Evolutionary conservation across 768 basidiomycete genomes (phyloP).

Genomic region (Dictyophora rubrovolvata): DNA sequence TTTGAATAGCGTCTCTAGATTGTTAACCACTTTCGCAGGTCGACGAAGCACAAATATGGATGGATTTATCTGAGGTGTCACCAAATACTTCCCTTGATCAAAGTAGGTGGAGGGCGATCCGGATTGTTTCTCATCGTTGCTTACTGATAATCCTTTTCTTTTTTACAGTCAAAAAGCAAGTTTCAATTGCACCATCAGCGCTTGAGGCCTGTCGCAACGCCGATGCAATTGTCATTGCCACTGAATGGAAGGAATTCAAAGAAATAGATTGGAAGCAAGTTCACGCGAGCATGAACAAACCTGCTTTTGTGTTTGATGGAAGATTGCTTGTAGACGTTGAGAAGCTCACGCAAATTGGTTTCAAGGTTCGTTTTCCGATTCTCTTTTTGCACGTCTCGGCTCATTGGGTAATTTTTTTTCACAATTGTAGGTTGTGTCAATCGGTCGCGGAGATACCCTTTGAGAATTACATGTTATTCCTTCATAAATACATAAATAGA

Average conservation of each 20-base stretch:
- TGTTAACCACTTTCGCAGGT: constrained; percentile 28
- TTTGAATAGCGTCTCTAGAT: no score
- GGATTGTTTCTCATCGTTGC: neutral
- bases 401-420: neutral
- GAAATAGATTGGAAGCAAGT: constrained; percentile 84
- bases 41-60: constrained; percentile 77
- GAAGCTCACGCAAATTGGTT: constrained; percentile 76
- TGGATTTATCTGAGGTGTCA: constrained; percentile 59
- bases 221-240: constrained; percentile 92
- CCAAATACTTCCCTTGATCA: constrained; percentile 51
- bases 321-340: constrained; percentile 78
- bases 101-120: constrained; percentile 36
- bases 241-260: constrained; percentile 96
- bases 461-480: neutral
- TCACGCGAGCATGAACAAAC: constrained; percentile 87
- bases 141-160: no score
- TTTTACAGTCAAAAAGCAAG: constrained; percentile 83
- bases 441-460: constrained; percentile 4
- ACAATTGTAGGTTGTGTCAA: constrained; percentile 3
- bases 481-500: no score
- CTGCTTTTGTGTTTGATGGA: constrained; percentile 97
- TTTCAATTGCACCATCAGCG: constrained; percentile 67
- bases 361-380: constrained; percentile 47
- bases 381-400: neutral
- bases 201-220: constrained; percentile 81